Evolutionary conservation across 768 basidiomycete species (phyloP).

Genomic region (Rhizopogon rudus): DNA sequence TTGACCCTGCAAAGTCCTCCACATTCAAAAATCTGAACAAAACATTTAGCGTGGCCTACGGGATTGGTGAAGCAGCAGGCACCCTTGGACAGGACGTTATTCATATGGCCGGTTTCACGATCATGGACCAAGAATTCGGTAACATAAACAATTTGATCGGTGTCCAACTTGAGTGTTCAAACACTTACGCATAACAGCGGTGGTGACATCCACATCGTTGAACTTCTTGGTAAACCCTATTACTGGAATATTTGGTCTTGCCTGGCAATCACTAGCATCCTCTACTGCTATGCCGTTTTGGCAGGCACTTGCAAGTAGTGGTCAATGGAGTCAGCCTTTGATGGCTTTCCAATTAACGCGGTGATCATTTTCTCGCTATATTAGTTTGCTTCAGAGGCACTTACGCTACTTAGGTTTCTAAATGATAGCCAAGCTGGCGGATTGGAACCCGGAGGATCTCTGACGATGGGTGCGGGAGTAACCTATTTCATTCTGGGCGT

Average conservation of each 20-base stretch:
- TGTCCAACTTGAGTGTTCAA: not conserved
- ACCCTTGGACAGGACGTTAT: conserved; percentile 58
- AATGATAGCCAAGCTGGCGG: conserved; percentile 35
- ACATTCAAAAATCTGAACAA: conserved; percentile 29
- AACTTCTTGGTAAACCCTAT: conserved; percentile 41
- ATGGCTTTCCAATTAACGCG: conserved; percentile 67
- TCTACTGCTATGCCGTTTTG: conserved; percentile 63
- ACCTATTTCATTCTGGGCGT: conserved; percentile 5
- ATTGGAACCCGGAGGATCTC: conserved; percentile 67
- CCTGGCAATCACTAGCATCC: conserved; percentile 53
- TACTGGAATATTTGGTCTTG: conserved; percentile 73
- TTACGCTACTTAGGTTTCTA: conserved; percentile 32
- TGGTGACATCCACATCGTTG: conserved; percentile 27
- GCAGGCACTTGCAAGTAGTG: conserved; percentile 44
- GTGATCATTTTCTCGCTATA: conserved; percentile 7
- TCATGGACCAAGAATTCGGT: conserved; percentile 55
- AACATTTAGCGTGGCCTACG: conserved; percentile 38
- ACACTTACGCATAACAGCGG: conserved; percentile 34
- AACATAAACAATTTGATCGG: conserved; percentile 11
- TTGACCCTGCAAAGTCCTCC: conserved; percentile 28
- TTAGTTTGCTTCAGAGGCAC: not conserved
- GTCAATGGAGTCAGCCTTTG: conserved; percentile 43
- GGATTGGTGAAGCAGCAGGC: conserved; percentile 42
- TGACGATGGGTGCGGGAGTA: conserved; percentile 52
- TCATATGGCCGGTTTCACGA: conserved; percentile 60